Evolutionary conservation across 257 asterid species (phyloP), one percentile per base, ranked within the genome.

Genomic region (Penstemon davidsonii): DNA sequence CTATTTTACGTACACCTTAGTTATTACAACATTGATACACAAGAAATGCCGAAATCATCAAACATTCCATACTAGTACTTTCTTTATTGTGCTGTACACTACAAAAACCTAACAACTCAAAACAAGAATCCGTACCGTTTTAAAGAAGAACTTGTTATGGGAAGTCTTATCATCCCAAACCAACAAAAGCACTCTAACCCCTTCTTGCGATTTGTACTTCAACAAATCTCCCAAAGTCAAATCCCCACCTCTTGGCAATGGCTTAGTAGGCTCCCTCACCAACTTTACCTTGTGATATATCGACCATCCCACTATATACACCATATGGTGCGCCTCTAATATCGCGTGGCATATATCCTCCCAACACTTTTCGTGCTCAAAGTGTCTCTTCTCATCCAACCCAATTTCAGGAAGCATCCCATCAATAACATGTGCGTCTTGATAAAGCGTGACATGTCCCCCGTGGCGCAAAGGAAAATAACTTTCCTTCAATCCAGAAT

Each of bases 181-280:
- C n/a, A n/a, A n/a, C n/a, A n/a, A 61, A 85, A 92, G 73, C 7
- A 92, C 98, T 73, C 98, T 79, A 76, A 87, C 98, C 52, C 98
- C 98, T 80, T 92, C 98, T 74, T 92, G 95, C 42, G 98, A 92
- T 72, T 92, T 92, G 66, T 89, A 92, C 76, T 85, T 89, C 7
- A 92, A 87, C 77, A 92, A 66, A 61, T 92, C 98, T 33, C 98
- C 98, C 59, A 92, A 77, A 68, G 68, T 89, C 89, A 89, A 77
- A 74, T 87, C 78, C 42, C 97, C 98, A 37, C 97, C 97, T n/a
- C 64, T 78, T 0, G 98, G 97, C 81, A 92, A 79, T 2, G 88
- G 91, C 69, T 64, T 83, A 36, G 82, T 85, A 4, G 87, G 91
- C 79, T 89, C 96, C 68, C 96, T 85, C 53, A 87, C 89, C 79